Base-by-base conservation (phyloP, 2,329 filamentous ascomycete species). In the Alternaria novae-zelandiae region DNA sequence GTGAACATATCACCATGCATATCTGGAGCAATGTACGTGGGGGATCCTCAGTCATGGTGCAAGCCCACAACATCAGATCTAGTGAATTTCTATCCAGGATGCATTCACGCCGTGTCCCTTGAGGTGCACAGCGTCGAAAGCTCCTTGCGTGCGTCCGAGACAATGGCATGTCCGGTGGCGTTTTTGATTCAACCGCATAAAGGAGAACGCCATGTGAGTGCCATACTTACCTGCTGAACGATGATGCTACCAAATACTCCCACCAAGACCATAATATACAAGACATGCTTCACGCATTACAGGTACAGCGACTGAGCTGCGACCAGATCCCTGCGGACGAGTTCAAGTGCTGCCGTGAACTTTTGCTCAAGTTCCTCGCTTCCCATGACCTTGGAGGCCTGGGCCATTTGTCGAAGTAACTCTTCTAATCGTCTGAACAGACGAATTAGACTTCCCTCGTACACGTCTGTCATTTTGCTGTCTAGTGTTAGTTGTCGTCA, bases 391-490 rank as follows among this genome's bases (percentile, higher is more conserved):
- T 97, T 98, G 69, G 92, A 89, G 23, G 95, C 96, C 82, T 98
- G 92, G 15, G 91, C 95, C 87, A 98, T 97, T 81, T 99, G 96
- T 70, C 96, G 89, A 36, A 99, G 85, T 61, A 97, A 86, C 82
- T 99, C 96, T 81, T 99, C 96, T 30, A 99, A 86, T 20, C 96
- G 92, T 58, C 96, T 91, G 88, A 99, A 99, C 43, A 97, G 89
- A 53, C 96, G 93, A 73, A 99, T 98, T 65, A 99, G 84, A 62
- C 93, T 97, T 64, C 96, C 96, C 83, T 99, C 96, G 81, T 97
- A 99, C 26, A 95, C 93, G 74, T 97, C 95, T 26, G 96, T 98
- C 94, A 99, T 97, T 93, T 97, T 97, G 83, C 95, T 97, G 59
- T 5, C 5, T 5, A 5, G 5, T 5, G 15, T 53, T 53, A 53